Base-by-base conservation (phyloP, 257 asterid genomes). In the Nicotiana sylvestris region DNA sequence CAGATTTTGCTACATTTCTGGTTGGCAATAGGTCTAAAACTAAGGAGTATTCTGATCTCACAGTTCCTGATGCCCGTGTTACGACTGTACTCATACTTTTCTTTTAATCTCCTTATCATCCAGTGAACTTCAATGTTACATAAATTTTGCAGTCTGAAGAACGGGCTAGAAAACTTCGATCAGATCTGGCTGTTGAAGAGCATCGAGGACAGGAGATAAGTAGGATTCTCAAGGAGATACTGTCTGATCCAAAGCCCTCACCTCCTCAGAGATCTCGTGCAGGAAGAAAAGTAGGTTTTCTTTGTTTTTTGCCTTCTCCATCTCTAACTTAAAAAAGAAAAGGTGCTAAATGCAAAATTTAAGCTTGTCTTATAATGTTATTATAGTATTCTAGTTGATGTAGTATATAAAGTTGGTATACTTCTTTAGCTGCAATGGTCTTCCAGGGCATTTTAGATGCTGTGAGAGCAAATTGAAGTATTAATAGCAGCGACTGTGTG, bases 141-240 rank as follows among this genome's bases (percentile, higher is more conserved):
- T 83, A 33, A 70, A 83, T 80, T 84, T 66, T 87, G 90, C 91
- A 95, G 98, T 92, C 97, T 60, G 94, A 91, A 93, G 97, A 92
- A 82, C 92, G 98, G 84, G 94, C 95, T 56, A 91, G 95, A 87
- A 89, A 90, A 90, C 96, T 95, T 81, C 82, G 93, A 83, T 91
- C 92, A 61, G 98, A 95, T 89, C 93, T 95, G 81, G 95, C 95
- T 80, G 70, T 86, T 81, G 98, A 95, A 88, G 98, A 93, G 89
- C 94, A 90, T 27, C 95, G 90, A 81, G 94, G 93, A 56, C 90
- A 86, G 85, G 98, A 93, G 87, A 87, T 95, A 82, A 90, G 87
- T 86, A 92, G 92, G 88, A 88, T 93, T 80, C 92, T 95, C 61
- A 87, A 90, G 90, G 97, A 93, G 85, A 89, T 92, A 72, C 86